Base-by-base conservation (phyloP, 129 eudicot genomes). In the Chrysanthemum seticuspe region DNA sequence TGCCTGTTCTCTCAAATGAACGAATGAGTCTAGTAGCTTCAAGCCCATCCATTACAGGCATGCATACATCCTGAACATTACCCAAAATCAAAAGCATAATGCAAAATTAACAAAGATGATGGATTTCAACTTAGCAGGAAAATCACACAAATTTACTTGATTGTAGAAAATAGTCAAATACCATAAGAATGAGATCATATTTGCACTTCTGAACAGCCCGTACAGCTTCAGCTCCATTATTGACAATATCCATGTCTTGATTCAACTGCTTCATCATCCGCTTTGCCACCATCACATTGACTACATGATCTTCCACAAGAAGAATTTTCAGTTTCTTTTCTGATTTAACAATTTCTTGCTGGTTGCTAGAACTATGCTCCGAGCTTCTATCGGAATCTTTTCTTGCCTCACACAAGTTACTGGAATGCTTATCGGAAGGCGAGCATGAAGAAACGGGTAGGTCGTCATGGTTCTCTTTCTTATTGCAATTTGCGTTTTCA, bases 31-130 rank as follows among this genome's bases (percentile, higher is more conserved):
- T 79, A 63, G 98, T 93, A 64, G 98, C 96, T 82, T 89, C 79
- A 74, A 93, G 92, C 16, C 98, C 98, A 61, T 89, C 91, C 98
- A 93, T 93, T 48, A 87, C 90, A 8, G 98, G 98, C 98, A 93
- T 93, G 90, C 91, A 89, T 68, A 93, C 92, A 79, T 93, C 98
- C 98, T 93, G 81, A 59, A 74, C 12, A 29, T 59, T 48, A 61
- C 16, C 23, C 70, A 60, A 70, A 76, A 49, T 68, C 15, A 13
- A 45, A 36, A 57, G 40, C 75, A 50, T 6, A 40, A 7, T 40
- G 47, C 10, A 8, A 40, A 40, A 40, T 40, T 40, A 40, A 40
- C 47, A 40, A 40, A 40, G 47, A 40, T 40, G 47, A 29, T 40
- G 10, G 47, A 6, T 40, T 40, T 40, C 10, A 40, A 1, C 0